These are phyloP conservation scores for Daldinia bambusicola DNA, from an alignment of 495 filamentous ascomycete genomes.

Conservation along the genomic window DNA sequence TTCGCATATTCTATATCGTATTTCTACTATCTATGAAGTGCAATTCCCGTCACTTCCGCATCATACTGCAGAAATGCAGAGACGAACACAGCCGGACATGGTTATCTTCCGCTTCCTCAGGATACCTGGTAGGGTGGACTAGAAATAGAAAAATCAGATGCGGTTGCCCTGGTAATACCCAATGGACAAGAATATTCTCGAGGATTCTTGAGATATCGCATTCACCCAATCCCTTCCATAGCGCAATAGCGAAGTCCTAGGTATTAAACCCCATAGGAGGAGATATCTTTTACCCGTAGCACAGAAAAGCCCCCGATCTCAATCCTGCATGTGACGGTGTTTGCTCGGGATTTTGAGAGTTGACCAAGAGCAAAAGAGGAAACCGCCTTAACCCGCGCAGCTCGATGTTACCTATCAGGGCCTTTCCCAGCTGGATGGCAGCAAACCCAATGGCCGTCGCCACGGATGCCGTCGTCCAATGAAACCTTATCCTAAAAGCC, in stretches of 20 bases:
- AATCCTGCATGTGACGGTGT: conserved; percentile 23
- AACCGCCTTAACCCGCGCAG: conserved; percentile 31
- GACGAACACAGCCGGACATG: neutral
- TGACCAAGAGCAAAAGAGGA: neutral
- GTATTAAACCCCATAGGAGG: neutral
- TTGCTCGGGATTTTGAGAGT: neutral
- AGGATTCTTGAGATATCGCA: neutral
- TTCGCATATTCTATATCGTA: neutral
- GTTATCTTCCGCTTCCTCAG: neutral
- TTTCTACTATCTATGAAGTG: neutral
- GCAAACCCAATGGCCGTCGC: conserved; percentile 29
- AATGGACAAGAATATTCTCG: conserved; percentile 17
- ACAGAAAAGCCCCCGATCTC: conserved; percentile 23
- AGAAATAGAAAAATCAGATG: neutral
- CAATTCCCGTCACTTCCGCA: neutral
- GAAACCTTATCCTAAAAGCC: conserved; percentile 15
- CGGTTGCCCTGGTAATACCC: neutral
- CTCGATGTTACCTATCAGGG: conserved; percentile 20
- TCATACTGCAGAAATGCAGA: neutral
- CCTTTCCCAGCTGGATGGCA: neutral
- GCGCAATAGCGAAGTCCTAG: neutral
- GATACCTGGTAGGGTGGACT: neutral
- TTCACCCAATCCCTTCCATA: conserved; percentile 1
- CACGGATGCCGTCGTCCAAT: conserved; percentile 32
- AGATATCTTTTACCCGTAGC: conserved; percentile 7